Conservation (phyloP, 768 basidiomycete genomes). For the Termitomyces sp. region DNA sequence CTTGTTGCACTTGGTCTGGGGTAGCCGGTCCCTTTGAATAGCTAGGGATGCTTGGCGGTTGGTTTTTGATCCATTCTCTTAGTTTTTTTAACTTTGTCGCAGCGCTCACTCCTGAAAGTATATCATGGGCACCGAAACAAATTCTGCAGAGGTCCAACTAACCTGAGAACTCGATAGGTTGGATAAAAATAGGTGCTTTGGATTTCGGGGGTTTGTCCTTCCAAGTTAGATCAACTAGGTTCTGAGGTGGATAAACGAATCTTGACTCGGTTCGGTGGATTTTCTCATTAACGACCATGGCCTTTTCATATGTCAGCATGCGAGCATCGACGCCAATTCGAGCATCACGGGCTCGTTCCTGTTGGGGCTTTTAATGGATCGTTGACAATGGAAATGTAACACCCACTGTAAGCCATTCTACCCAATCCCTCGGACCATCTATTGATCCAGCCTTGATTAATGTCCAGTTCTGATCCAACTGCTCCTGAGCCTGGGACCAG, state of each 20-base stretch:
- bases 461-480: conserved; percentile 73
- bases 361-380: not conserved
- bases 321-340: conserved; percentile 82
- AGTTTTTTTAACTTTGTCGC: conserved; percentile 64
- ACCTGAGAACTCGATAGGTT: conserved; percentile 68
- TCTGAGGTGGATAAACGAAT: conserved; percentile 76
- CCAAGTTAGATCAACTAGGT: conserved; percentile 82
- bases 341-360: conserved; percentile 35
- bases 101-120: conserved; percentile 49
- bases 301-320: conserved; percentile 73
- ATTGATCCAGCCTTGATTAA: conserved; percentile 51
- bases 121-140: not conserved
- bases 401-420: conserved; percentile 65
- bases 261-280: conserved; percentile 52
- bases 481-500: conserved; percentile 70
- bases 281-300: conserved; percentile 51
- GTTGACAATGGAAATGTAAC: not conserved
- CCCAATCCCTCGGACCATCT: conserved; percentile 65
- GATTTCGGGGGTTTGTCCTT: conserved; percentile 69
- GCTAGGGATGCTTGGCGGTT: conserved; percentile 53
- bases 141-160: conserved; percentile 3
- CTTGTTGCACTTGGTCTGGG: conserved; percentile 57
- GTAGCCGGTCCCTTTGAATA: conserved; percentile 61
- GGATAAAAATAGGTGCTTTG: conserved; percentile 58
- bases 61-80: conserved; percentile 61